A percentile compares a stretch with the other conserved stretches of the same genome.
These are phyloP conservation scores for Melampsora larici-populina DNA, from an alignment of 1,284 basidiomycete genomes.

Conservation along the genomic window DNA sequence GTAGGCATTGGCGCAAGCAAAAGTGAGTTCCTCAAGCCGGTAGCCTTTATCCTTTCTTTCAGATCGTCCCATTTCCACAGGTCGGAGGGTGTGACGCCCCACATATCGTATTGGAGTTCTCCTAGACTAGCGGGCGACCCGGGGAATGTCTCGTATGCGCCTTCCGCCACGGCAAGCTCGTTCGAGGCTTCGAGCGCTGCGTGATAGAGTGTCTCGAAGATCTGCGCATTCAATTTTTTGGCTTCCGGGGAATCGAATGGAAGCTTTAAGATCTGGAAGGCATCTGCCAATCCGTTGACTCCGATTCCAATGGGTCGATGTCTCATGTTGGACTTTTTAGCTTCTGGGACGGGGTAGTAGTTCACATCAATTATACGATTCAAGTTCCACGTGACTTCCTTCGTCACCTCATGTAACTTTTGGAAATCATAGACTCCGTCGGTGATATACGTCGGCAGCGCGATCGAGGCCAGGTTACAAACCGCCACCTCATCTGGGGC, in stretches of 20 bases:
- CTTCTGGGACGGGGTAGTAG: conserved; percentile 86
- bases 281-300: conserved; percentile 95
- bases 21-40: conserved; percentile 90
- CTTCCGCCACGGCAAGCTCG: conserved; percentile 77
- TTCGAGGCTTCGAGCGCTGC: conserved; percentile 86
- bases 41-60: conserved; percentile 81
- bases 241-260: conserved; percentile 91
- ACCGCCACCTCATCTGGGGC: conserved; percentile 97
- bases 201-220: conserved; percentile 99
- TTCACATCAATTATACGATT: conserved; percentile 93
- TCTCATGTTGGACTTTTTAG: conserved; percentile 89
- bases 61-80: conserved; percentile 92
- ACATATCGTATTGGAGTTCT: conserved; percentile 89
- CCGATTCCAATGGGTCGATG: conserved; percentile 97
- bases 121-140: conserved; percentile 87
- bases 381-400: conserved; percentile 83
- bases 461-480: conserved; percentile 96
- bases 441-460: conserved; percentile 66
- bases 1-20: conserved; percentile 97
- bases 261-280: conserved; percentile 95
- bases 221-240: conserved; percentile 83
- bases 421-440: conserved; percentile 69
- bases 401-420: conserved; percentile 88
- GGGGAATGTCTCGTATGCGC: conserved; percentile 85
- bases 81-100: conserved; percentile 86